Conservation (phyloP, 345 rosid species). For the Dimocarpus longan region DNA sequence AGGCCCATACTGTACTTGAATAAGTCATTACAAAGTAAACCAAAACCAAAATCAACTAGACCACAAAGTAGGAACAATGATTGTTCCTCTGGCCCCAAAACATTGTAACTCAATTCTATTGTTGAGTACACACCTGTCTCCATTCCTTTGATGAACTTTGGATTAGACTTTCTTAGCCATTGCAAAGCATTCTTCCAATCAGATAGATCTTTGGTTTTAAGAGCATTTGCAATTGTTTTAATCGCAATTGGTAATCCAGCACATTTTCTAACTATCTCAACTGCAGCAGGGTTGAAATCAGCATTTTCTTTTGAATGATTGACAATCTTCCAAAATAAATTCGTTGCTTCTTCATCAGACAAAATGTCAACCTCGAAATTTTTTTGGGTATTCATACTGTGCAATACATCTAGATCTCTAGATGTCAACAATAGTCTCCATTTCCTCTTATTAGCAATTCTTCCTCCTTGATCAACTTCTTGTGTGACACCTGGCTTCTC, state of each 20-base stretch:
- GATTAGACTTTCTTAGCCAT: not conserved
- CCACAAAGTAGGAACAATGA: not conserved
- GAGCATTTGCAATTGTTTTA: constrained; percentile 11
- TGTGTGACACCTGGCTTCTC: not conserved
- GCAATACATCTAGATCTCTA: constrained; percentile 2
- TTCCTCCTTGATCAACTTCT: not conserved
- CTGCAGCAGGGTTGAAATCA: not conserved
- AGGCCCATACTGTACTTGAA: constrained; percentile 19
- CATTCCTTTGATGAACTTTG: not conserved
- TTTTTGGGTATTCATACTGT: constrained; percentile 7
- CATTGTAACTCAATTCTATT: not conserved
- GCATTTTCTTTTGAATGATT: not conserved
- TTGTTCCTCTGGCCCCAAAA: not conserved
- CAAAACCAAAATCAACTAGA: not conserved
- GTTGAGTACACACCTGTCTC: not conserved
- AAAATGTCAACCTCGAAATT: not conserved
- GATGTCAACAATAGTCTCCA: constrained; percentile 40
- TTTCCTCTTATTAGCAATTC: not conserved
- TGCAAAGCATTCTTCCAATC: constrained; percentile 10
- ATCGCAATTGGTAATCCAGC: constrained; percentile 26
- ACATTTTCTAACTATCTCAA: constrained; percentile 8
- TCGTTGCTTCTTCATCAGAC: constrained; percentile 4
- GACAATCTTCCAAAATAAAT: not conserved
- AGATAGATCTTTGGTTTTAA: not conserved
- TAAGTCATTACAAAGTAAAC: not conserved